Conservation (phyloP, 1,284 basidiomycete species). For the Inonotus hispidus region DNA sequence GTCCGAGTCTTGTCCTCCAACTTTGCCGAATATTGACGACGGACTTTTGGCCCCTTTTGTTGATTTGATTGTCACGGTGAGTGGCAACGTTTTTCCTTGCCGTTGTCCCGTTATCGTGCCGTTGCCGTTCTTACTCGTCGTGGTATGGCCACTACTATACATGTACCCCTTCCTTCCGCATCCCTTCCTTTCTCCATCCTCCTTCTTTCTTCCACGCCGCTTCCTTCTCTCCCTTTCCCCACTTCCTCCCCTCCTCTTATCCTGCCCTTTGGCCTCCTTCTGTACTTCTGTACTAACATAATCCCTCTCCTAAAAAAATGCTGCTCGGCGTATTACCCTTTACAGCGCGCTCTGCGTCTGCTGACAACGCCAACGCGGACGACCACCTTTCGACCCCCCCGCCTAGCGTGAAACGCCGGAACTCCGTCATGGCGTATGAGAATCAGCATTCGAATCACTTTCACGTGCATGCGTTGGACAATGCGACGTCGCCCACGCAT, state of each 20-base stretch:
- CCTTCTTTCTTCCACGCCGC: neutral
- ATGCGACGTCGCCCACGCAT: neutral
- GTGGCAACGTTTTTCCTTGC: neutral
- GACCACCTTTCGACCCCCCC: neutral
- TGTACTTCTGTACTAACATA: neutral
- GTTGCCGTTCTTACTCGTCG: neutral
- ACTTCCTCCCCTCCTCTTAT: neutral
- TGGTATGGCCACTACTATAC: neutral
- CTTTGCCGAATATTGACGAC: neutral
- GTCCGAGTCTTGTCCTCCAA: neutral
- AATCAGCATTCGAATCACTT: conserved; percentile 16
- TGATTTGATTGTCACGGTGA: neutral
- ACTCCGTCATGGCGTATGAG: conserved; percentile 15
- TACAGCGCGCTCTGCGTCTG: neutral
- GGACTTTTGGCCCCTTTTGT: neutral
- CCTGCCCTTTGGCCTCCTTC: neutral
- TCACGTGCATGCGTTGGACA: neutral
- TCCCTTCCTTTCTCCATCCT: neutral
- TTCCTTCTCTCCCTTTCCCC: neutral
- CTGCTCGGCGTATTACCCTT: neutral
- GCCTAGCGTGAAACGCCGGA: neutral
- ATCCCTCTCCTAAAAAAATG: neutral
- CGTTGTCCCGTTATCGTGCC: neutral
- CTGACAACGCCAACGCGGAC: too few relatives aligned
- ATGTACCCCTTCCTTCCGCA: neutral